phyloP scores from a whole-genome alignment of 2,329 filamentous ascomycete species.

The Lasiodiplodia sp. region DNA sequence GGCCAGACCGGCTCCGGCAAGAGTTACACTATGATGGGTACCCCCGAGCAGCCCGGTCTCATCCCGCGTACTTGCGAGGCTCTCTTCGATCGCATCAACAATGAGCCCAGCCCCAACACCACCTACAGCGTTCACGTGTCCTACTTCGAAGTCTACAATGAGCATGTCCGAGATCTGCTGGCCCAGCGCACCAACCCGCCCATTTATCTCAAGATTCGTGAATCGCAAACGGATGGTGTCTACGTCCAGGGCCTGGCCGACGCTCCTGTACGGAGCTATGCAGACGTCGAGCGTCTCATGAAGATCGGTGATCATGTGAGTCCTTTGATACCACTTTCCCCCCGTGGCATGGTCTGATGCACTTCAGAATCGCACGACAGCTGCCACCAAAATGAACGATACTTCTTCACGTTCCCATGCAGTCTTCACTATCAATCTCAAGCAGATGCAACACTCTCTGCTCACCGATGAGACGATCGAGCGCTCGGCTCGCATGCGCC shows the following conservation, averaged over 20 bases:
- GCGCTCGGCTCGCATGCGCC: conserved; percentile 87
- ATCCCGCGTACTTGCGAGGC: conserved; percentile 97
- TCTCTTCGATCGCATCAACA: conserved; percentile 90
- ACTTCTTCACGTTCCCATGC: conserved; percentile 95
- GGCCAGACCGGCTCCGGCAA: conserved; percentile 98
- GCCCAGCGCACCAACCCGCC: conserved; percentile 80
- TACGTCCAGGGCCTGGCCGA: conserved; percentile 98
- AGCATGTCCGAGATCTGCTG: conserved; percentile 94
- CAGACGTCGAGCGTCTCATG: conserved; percentile 91
- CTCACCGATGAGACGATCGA: conserved; percentile 98
- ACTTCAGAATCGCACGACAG: conserved; percentile 75
- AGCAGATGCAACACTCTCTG: conserved; percentile 97
- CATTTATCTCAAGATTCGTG: conserved; percentile 95
- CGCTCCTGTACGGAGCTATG: conserved; percentile 84
- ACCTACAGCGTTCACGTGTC: conserved; percentile 97
- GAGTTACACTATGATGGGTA: conserved; percentile 98
- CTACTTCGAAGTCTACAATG: conserved; percentile 99
- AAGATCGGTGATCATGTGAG: conserved; percentile 75
- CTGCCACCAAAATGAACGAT: conserved; percentile 99
- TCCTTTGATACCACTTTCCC: not conserved
- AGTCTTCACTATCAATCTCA: conserved; percentile 97
- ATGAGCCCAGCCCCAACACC: conserved; percentile 84
- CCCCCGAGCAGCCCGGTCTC: conserved; percentile 80
- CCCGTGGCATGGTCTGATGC: conserved; percentile 29
- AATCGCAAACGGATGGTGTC: conserved; percentile 91